Evolutionary conservation across 2,329 filamentous ascomycete genomes (phyloP).

Genomic region (Remersonia thermophila): DNA sequence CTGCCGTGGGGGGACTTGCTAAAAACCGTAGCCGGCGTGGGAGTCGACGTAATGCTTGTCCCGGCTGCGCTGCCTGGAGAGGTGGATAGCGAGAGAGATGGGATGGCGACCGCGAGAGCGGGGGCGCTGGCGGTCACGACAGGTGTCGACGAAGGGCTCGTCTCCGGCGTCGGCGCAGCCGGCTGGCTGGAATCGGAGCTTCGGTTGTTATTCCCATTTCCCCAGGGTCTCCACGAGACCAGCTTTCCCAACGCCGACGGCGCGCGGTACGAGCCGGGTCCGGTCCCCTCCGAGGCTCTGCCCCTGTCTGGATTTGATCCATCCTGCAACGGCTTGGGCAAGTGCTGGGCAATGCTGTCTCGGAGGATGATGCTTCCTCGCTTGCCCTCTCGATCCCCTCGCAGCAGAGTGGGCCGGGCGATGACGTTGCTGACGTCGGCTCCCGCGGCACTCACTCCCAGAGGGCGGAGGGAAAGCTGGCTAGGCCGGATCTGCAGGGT

Average conservation of each 20-base stretch:
- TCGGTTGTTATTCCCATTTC: constrained; percentile 6
- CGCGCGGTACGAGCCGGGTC: constrained; percentile 2
- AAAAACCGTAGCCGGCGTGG: background rate
- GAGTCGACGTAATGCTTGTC: background rate
- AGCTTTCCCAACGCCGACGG: constrained; percentile 18
- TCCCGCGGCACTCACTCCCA: constrained; percentile 41
- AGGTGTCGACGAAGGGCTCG: constrained; percentile 9
- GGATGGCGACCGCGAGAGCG: constrained; percentile 2
- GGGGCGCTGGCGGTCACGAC: background rate
- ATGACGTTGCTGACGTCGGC: constrained; percentile 47
- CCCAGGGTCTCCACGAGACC: constrained; percentile 32
- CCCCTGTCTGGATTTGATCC: constrained; percentile 13
- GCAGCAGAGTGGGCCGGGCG: constrained; percentile 45
- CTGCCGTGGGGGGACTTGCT: constrained; percentile 12
- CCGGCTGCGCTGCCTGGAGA: background rate
- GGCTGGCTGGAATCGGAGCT: constrained; percentile 2
- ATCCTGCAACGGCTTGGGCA: background rate
- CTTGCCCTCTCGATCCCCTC: constrained; percentile 26
- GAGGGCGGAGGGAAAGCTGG: constrained; percentile 50
- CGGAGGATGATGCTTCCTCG: constrained; percentile 45
- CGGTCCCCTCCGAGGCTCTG: background rate
- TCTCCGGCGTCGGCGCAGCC: constrained; percentile 28
- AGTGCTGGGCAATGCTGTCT: constrained; percentile 33
- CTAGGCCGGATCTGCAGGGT: constrained; percentile 64
- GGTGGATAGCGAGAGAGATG: constrained; percentile 4